Base-by-base conservation (phyloP, 2,329 filamentous ascomycete species). In the Ascochyta fabae region DNA sequence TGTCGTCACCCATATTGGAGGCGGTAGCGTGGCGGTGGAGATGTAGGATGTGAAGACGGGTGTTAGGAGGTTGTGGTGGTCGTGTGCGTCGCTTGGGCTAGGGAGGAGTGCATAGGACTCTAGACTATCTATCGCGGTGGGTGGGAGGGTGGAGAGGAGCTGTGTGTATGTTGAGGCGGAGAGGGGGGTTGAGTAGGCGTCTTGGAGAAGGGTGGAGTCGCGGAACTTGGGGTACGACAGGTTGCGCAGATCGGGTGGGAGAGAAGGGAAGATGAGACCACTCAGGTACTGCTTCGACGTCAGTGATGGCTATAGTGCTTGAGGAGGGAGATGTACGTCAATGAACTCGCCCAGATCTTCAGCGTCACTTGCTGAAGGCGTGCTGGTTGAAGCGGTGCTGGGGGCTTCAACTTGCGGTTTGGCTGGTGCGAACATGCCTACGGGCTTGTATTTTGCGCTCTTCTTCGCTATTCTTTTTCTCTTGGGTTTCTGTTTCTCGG, bases 291-390 rank as follows among this genome's bases (percentile, higher is more conserved):
- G 63, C 6, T 10, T 27, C 10, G 6, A 1, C 13, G 10, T 39
- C 8, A 56, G 53, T 63, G 58, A 35, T 43, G 16, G 13, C 16
- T 15, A 22, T 9, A 36, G 10, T 4, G 16, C 35, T 33, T 40
- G 24, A 34, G 36, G 48, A 36, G 49, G 5, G 24, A 6, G 83
- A 60, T 67, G 35, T 78, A 86, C 84, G 65, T 93, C 87, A 49
- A 90, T 86, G 75, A 96, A 96, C 1, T 96, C 92, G 24, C 86
- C 84, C 22, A 95, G 77, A 50, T 93, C 90, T 63, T 89, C 88
- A 5, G 84, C 84, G 62, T 85, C 79, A 68, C 48, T 48, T 65
- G 48, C 40, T 31, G 54, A 42, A 42, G 48, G 36, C 36, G 39
- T 16, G 26, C 16, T 45, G n/a, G 24, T 36, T 19, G 44, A 23